A percentile compares a stretch with the other conserved stretches of the same genome.
Conservation (phyloP, 805 yeast genomes). For the Blastobotrys mokoenaii region DNA sequence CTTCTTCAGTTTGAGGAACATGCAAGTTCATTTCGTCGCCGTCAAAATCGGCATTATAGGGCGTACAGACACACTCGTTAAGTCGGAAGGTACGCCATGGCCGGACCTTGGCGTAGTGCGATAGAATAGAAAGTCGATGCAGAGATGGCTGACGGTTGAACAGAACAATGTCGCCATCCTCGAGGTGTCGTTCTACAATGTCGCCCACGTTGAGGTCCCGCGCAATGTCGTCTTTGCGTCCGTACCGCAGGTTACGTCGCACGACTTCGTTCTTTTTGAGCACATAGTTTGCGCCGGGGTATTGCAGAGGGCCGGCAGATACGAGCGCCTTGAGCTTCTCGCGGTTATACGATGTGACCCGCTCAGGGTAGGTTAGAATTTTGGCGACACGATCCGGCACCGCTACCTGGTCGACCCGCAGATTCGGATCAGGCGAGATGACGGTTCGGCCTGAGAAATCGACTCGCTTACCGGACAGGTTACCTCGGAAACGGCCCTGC, state of each 20-base stretch:
- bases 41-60: slow-evolving; percentile 98
- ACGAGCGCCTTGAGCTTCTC: slow-evolving; percentile 67
- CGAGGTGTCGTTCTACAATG: slow-evolving; percentile 90
- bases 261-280: slow-evolving; percentile 75
- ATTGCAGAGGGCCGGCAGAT: slow-evolving; percentile 74
- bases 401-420: slow-evolving; percentile 93
- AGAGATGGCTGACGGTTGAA: slow-evolving; percentile 97
- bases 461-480: slow-evolving; percentile 95
- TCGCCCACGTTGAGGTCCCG: slow-evolving; percentile 77
- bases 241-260: slow-evolving; percentile 82
- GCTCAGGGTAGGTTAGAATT: slow-evolving; percentile 92
- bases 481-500: slow-evolving; percentile 98
- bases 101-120: slow-evolving; percentile 91
- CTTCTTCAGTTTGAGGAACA: slow-evolving; percentile 98
- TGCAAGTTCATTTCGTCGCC: slow-evolving; percentile 99
- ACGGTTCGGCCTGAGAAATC: slow-evolving; percentile 98
- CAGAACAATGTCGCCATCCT: slow-evolving; percentile 92
- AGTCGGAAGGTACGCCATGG: slow-evolving; percentile 98
- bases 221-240: slow-evolving; percentile 74
- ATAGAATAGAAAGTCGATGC: slow-evolving; percentile 85
- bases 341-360: slow-evolving; percentile 79
- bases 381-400: slow-evolving; percentile 97
- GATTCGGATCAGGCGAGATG: slow-evolving; percentile 96
- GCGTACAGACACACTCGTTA: slow-evolving; percentile 98
- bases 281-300: slow-evolving; percentile 96